Evolutionary conservation across 139 green algal genomes (phyloP).

Genomic region (Nannochloris sp.): DNA sequence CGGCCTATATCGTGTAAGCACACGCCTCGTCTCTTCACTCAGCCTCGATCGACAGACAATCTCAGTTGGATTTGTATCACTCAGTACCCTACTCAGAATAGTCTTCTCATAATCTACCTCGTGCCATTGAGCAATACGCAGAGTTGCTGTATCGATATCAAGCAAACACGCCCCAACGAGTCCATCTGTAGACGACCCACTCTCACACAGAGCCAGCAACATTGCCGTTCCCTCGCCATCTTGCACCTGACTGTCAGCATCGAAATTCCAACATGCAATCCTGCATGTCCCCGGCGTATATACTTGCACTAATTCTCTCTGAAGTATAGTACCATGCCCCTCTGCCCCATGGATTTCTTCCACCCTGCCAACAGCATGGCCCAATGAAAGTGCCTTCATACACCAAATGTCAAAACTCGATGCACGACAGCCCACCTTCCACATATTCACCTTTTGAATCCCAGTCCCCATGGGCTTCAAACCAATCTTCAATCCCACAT

Average conservation of each 20-base stretch:
- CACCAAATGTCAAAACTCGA: constrained; percentile 41
- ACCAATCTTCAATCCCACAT: constrained; percentile 44
- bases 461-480: constrained; percentile 36
- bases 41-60: constrained; percentile 8
- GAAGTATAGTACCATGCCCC: constrained; percentile 18
- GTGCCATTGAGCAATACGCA: constrained; percentile 18
- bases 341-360: constrained; percentile 30
- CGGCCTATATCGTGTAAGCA: constrained; percentile 7
- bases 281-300: constrained; percentile 50
- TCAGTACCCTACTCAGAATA: constrained; percentile 30
- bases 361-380: constrained; percentile 47
- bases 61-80: constrained; percentile 27
- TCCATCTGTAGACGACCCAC: constrained; percentile 4
- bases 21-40: constrained; percentile 15
- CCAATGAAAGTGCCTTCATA: constrained; percentile 44
- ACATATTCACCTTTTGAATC: constrained; percentile 47
- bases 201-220: constrained; percentile 30
- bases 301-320: constrained; percentile 35
- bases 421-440: constrained; percentile 48
- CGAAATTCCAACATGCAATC: constrained; percentile 3
- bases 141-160: constrained; percentile 21
- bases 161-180: constrained; percentile 32
- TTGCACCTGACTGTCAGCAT: constrained; percentile 1
- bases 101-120: constrained; percentile 14
- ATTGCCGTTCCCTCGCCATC: background rate